A percentile compares a stretch with the other conserved stretches of the same genome.
Evolutionary conservation across 1,284 basidiomycete genomes (phyloP).

Genomic region (Ustilago curta): DNA sequence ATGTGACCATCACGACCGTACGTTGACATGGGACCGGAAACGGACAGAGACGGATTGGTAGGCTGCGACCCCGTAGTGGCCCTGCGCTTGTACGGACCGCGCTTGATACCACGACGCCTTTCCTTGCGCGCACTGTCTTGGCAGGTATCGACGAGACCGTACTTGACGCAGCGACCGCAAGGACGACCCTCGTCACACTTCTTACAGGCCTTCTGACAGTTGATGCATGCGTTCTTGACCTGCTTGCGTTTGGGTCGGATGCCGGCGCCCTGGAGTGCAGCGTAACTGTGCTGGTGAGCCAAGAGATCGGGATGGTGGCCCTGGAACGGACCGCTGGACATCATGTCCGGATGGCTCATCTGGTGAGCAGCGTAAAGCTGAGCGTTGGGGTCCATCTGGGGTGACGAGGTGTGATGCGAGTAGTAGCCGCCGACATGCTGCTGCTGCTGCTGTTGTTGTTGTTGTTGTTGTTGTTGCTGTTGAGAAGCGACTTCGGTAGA

Average conservation of each 20-base stretch:
- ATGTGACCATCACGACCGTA: slow-evolving; percentile 42
- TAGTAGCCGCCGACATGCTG: slow-evolving; percentile 30
- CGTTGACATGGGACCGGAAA: slow-evolving; percentile 26
- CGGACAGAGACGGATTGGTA: slow-evolving; percentile 27
- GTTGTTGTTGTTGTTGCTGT: no score
- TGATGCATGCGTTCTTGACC: slow-evolving; percentile 89
- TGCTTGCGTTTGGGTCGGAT: slow-evolving; percentile 77
- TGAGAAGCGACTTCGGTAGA: slow-evolving; percentile 33
- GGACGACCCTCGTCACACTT: slow-evolving; percentile 88
- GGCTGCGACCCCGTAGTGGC: slow-evolving; percentile 57
- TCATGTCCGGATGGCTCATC: slow-evolving; percentile 49
- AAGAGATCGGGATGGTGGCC: slow-evolving; percentile 31
- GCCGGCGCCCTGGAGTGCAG: slow-evolving; percentile 32
- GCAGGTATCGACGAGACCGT: slow-evolving; percentile 82
- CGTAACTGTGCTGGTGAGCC: slow-evolving; percentile 39
- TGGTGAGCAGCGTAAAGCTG: slow-evolving; percentile 49
- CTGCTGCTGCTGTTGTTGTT: slow-evolving; percentile 20
- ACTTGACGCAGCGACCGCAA: slow-evolving; percentile 86
- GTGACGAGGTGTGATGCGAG: slow-evolving; percentile 41
- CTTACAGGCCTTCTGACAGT: slow-evolving; percentile 89
- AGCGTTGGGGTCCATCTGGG: slow-evolving; percentile 46
- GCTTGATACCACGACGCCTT: slow-evolving; percentile 84
- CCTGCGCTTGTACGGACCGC: slow-evolving; percentile 87
- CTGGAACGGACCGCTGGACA: slow-evolving; percentile 37
- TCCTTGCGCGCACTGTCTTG: slow-evolving; percentile 85